phyloP scores from a whole-genome alignment of 2,329 filamentous ascomycete species.

The Geosmithia morbida region DNA sequence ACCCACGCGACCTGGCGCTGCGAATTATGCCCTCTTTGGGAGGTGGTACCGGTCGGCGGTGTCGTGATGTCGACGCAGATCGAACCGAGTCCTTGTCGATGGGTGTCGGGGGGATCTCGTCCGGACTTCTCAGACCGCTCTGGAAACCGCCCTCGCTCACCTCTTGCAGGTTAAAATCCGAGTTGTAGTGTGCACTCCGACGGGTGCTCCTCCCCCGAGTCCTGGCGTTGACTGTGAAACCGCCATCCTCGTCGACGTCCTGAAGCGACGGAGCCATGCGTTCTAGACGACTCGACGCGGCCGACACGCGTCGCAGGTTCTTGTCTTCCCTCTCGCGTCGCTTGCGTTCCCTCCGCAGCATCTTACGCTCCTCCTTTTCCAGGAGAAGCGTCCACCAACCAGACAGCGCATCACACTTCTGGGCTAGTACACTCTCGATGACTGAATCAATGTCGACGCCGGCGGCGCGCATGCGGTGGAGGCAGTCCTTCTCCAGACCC shows the following conservation, averaged over 20 bases:
- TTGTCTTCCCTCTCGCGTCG: slow-evolving; percentile 72
- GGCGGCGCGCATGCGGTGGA: slow-evolving; percentile 84
- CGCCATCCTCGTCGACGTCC: slow-evolving; percentile 67
- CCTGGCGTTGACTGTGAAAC: slow-evolving; percentile 37
- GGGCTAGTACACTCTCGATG: slow-evolving; percentile 82
- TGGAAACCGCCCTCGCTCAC: slow-evolving; percentile 47
- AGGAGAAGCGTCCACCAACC: slow-evolving; percentile 94
- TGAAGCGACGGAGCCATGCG: slow-evolving; percentile 62
- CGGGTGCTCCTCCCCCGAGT: slow-evolving; percentile 66
- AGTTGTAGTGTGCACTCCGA: slow-evolving; percentile 50
- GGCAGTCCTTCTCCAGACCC: slow-evolving; percentile 72
- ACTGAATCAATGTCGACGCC: slow-evolving; percentile 90
- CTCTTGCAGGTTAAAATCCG: slow-evolving; percentile 54
- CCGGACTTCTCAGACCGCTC: slow-evolving; percentile 26
- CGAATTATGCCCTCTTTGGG: slow-evolving; percentile 66
- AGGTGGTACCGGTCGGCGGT: slow-evolving; percentile 62
- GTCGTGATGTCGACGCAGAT: slow-evolving; percentile 62
- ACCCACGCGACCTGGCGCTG: slow-evolving; percentile 61
- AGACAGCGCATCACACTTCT: slow-evolving; percentile 77
- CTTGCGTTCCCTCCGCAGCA: slow-evolving; percentile 64
- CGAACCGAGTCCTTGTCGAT: slow-evolving; percentile 67
- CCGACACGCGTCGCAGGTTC: slow-evolving; percentile 68
- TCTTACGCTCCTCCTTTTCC: slow-evolving; percentile 88
- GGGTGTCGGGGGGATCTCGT: slow-evolving; percentile 50
- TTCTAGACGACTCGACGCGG: slow-evolving; percentile 76